phyloP scores from a whole-genome alignment of 148 eudicot species.

The Arctostaphylos glauca region DNA sequence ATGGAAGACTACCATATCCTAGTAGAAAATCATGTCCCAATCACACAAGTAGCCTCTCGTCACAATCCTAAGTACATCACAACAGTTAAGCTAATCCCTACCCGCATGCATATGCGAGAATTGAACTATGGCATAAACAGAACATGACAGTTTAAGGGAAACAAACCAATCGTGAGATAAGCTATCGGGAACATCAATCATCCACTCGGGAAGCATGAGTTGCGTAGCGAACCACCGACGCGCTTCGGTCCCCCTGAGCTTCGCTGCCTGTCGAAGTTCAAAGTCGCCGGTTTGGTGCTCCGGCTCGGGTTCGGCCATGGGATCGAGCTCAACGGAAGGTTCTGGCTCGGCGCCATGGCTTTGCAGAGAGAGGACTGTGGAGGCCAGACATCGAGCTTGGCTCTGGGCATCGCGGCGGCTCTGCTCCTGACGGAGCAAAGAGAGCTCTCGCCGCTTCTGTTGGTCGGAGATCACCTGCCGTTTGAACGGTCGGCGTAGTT shows the following conservation, averaged over 20 bases:
- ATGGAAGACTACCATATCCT: neutral
- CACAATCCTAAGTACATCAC: neutral
- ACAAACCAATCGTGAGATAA: slow-evolving; percentile 63
- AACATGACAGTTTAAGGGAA: neutral
- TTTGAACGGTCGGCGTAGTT: slow-evolving; percentile 80
- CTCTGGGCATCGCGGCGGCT: slow-evolving; percentile 75
- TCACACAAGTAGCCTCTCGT: neutral
- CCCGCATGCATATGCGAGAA: neutral
- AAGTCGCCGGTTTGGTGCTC: slow-evolving; percentile 24
- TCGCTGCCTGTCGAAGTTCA: slow-evolving; percentile 66
- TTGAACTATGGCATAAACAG: neutral
- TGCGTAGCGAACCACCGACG: slow-evolving; percentile 85
- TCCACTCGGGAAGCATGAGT: slow-evolving; percentile 99
- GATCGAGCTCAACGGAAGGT: slow-evolving; percentile 14
- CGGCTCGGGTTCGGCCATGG: slow-evolving; percentile 10
- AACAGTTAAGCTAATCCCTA: neutral
- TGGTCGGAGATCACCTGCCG: slow-evolving; percentile 83
- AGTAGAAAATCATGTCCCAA: neutral
- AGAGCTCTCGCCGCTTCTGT: slow-evolving; percentile 74
- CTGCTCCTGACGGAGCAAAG: slow-evolving; percentile 77
- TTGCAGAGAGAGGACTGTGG: slow-evolving; percentile 57
- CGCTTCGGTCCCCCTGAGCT: slow-evolving; percentile 58
- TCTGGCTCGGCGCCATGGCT: slow-evolving; percentile 26
- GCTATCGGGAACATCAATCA: slow-evolving; percentile 77
- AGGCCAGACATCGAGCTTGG: slow-evolving; percentile 78